Base-by-base conservation (phyloP, 1,139 yeast species). In the Taphrina flavorubra region DNA sequence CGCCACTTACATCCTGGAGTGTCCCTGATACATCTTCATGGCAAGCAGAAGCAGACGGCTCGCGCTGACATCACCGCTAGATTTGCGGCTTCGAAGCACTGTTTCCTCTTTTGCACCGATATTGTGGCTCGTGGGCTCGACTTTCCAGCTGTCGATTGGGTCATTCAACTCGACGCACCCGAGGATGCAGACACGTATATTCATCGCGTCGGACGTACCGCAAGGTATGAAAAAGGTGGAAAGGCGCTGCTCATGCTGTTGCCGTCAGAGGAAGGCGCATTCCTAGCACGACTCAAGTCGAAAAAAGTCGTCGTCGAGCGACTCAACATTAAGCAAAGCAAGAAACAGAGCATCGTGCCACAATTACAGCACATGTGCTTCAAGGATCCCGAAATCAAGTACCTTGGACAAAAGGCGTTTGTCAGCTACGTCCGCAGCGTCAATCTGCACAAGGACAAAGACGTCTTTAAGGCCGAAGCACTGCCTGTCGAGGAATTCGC, bases 71-170 rank as follows among this genome's bases (percentile, higher is more conserved):
- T 97, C 11, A 87, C 96, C 1, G 84, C 84, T 71, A 90, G 92
- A 78, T 94, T 92, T 77, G 86, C 95, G 14, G 86, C 88, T 70
- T 90, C 97, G 1, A 92, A 89, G 73, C 86, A 90, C 71, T 94
- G 91, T 14, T 92, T 97, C 80, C 80, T 94, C 61, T 89, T 94
- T 77, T 97, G 98, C 1, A 94, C 99, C 0, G 99, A 94, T 80
- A 90, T 94, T 69, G 98, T 92, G 39, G 98, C 99, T 0, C 84
- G 99, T 77, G 99, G 99, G 14, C 84, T 94, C 68, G 99, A 94
- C 79, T 92, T 95, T 80, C 99, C 99, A 0, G 89, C 97, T 0
- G 91, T 94, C 68, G 97, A 94, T 75, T 94, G 99, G 99, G 97
- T 94, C 25, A 82, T 94, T 13, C 99, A 94, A 78, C 85, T 92